Base-by-base conservation (phyloP, 2,329 filamentous ascomycete species). In the Fusarium equiseti region DNA sequence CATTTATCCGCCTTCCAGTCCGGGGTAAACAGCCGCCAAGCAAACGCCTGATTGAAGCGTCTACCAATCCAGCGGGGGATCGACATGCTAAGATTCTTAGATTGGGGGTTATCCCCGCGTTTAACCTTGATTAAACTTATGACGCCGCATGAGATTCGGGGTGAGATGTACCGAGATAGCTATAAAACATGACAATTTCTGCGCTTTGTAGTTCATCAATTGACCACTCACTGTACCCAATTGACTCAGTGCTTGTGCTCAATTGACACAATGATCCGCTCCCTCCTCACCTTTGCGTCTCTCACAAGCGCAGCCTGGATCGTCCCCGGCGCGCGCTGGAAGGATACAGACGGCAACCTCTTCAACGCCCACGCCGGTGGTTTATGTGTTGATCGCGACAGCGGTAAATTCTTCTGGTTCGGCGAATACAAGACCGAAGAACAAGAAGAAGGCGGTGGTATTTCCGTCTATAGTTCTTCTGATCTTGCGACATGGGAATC, bases 281-380 rank as follows among this genome's bases (percentile, higher is more conserved):
- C 53, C 3, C 27, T 63, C 5, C 42, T 74, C 9, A 43, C 59
- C 8, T 42, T 75, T 13, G 75, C 69, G 10, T 59, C 69, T 3
- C 40, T 63, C 5, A 61, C 71, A 11, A 68, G 62, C 4, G 74
- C 73, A n/a, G 69, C 60, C 11, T 90, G 87, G 78, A 90, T 90
- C 50, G 87, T 90, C 5, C 88, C 89, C 0, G 88, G 88, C 6
- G 88, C 82, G 0, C 80, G 87, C 75, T 91, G 89, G 89, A 82
- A 79, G 20, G 88, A 90, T 68, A 90, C 86, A 0, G 83, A 88
- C 5, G 88, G 88, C 1, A 83, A 86, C n/a, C 75, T 89, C 15
- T 84, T 90, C 56, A 90, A 89, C 55, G 88, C 88, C 2, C 88
- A 91, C 73, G 89, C 88, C 3, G 88, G 88, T 2, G 85, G 84